These are phyloP conservation scores for Lagerstroemia speciosa DNA, from an alignment of 345 rosid species.

Conservation along the genomic window DNA sequence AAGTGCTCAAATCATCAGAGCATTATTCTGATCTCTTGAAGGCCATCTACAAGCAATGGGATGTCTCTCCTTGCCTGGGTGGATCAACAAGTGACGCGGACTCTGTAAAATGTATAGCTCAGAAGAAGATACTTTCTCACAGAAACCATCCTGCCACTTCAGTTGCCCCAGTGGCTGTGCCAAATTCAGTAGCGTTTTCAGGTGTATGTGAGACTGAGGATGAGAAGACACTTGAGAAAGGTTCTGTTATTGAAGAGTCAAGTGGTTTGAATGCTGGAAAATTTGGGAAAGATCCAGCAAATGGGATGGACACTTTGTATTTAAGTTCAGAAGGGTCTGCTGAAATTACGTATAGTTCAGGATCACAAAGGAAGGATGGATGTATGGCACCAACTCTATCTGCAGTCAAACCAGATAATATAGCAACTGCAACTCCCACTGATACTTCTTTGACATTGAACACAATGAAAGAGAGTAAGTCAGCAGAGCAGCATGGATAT, in stretches of 20 bases:
- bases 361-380: constrained; percentile 17
- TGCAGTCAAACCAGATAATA: constrained; percentile 20
- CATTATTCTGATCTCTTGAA: constrained; percentile 40
- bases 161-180: constrained; percentile 9
- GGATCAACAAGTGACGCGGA: constrained; percentile 29
- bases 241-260: constrained; percentile 28
- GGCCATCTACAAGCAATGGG: constrained; percentile 61
- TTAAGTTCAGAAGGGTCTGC: constrained; percentile 27
- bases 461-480: constrained; percentile 20
- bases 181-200: constrained; percentile 19
- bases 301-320: constrained; percentile 28
- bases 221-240: constrained; percentile 29
- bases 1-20: constrained; percentile 43
- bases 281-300: constrained; percentile 23
- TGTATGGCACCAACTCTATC: constrained; percentile 18
- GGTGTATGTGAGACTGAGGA: constrained; percentile 22
- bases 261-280: constrained; percentile 19
- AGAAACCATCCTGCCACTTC: constrained; percentile 24
- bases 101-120: constrained; percentile 21
- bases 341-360: constrained; percentile 21
- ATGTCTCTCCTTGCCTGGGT: constrained; percentile 28
- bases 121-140: constrained; percentile 20
- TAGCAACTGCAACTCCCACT: constrained; percentile 21
- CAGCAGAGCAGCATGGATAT: constrained; percentile 23
- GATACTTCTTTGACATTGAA: constrained; percentile 17